phyloP scores from a whole-genome alignment of 352 stramenopile species.

The Globisporangium rhizosaccharum region DNA sequence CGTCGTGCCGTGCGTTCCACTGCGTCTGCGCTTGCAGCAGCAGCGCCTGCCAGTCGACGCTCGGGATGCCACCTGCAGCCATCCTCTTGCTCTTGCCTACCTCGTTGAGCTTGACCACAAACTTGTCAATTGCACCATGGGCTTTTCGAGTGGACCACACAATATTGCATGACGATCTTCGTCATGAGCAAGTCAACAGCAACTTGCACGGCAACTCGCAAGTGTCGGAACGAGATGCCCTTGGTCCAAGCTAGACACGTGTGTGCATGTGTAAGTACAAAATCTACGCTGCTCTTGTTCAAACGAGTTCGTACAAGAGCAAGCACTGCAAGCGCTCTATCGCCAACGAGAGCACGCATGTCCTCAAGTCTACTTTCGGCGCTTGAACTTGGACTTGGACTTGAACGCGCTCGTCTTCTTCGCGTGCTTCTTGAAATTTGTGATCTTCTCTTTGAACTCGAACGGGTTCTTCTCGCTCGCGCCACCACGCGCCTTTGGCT shows the following conservation, averaged over 20 bases:
- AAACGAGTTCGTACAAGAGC: too few relatives aligned
- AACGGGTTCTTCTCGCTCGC: constrained; percentile 51
- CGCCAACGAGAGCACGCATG: too few relatives aligned
- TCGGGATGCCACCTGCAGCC: constrained; percentile 1
- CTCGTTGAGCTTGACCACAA: background rate
- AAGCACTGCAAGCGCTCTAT: background rate
- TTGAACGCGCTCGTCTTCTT: constrained; percentile 90
- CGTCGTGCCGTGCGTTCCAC: constrained; percentile 4
- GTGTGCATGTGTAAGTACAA: too few relatives aligned
- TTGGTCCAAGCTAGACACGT: too few relatives aligned
- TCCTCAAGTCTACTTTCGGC: constrained; percentile 48
- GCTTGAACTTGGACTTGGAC: constrained; percentile 87
- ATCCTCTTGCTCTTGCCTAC: background rate
- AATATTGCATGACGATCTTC: background rate
- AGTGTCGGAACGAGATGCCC: too few relatives aligned
- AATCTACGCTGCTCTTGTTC: too few relatives aligned
- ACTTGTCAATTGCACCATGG: background rate
- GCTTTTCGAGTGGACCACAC: too few relatives aligned
- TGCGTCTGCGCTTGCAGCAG: constrained; percentile 9
- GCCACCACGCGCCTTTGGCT: constrained; percentile 35
- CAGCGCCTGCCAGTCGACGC: constrained; percentile 14
- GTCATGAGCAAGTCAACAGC: too few relatives aligned
- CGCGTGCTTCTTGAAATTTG: constrained; percentile 84
- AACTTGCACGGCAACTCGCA: too few relatives aligned
- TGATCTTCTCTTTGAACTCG: constrained; percentile 91